phyloP scores from a whole-genome alignment of 805 yeast species.

The Barnettozyma sp. region DNA sequence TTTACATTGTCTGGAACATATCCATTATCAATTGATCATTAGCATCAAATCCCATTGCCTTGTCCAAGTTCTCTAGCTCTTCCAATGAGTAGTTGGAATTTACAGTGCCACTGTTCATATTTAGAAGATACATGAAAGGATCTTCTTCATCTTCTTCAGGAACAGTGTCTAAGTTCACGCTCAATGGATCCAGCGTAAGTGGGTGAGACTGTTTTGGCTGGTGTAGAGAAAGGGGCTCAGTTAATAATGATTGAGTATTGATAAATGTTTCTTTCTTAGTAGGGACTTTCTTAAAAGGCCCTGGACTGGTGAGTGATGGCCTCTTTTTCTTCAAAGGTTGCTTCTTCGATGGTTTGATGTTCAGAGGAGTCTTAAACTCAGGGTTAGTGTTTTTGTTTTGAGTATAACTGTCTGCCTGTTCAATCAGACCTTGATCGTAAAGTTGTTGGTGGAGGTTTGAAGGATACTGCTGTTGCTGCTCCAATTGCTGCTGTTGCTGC shows the following conservation, averaged over 20 bases:
- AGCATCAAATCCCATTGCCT: constrained; percentile 25
- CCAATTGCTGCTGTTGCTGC: background rate
- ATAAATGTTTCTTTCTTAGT: constrained; percentile 1
- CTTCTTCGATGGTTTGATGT: too few relatives aligned
- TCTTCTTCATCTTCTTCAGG: constrained; percentile 15
- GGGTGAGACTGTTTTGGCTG: background rate
- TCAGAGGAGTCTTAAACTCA: background rate
- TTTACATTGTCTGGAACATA: constrained; percentile 20
- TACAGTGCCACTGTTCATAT: constrained; percentile 10
- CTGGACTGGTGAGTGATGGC: constrained; percentile 1
- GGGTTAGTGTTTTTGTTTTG: too few relatives aligned
- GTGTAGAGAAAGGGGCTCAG: constrained; percentile 8
- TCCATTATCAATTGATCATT: constrained; percentile 22
- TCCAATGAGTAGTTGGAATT: constrained; percentile 20
- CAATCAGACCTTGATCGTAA: too few relatives aligned
- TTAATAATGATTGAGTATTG: constrained; percentile 3
- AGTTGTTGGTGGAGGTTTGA: too few relatives aligned
- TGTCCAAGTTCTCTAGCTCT: constrained; percentile 24
- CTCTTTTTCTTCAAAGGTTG: background rate
- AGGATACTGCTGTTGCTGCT: background rate
- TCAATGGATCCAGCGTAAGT: constrained; percentile 7
- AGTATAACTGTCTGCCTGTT: too few relatives aligned
- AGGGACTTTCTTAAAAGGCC: background rate
- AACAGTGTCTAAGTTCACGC: constrained; percentile 3
- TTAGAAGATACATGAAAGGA: constrained; percentile 19